Evolutionary conservation across 768 basidiomycete genomes (phyloP), one percentile per base, ranked within the genome.

Genomic region (Leucocoprinus leucothites): DNA sequence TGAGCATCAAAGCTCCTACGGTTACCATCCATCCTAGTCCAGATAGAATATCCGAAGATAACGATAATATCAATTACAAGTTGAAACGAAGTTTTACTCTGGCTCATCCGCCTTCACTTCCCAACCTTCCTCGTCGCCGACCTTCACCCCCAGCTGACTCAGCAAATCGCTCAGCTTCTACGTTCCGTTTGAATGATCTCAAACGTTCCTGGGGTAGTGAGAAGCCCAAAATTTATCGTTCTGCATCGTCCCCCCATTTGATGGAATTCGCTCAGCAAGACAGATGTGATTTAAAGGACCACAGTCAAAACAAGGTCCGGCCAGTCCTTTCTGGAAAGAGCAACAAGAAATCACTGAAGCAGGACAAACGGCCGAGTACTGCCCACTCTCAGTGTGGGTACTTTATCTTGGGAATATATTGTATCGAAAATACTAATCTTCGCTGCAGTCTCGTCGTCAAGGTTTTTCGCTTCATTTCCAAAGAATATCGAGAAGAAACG

Each of bases 401-500:
- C n/a, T 25, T 18, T 3, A 26, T 21, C 18, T 24, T 18, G 2
- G 21, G n/a, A 24, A 14, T n/a, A 3, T 25, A 18, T 18, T 11
- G 6, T 51, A 46, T 34, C 11, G 42, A 13, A 21, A 44, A 44
- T 25, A 43, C 46, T 18, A 25, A 24, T 36, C 21, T 25, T 43
- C 19, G 31, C 31, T 26, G 11, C 24, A 58, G 57, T 51, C 43
- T 46, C 51, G 35, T 51, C 51, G n/a, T 51, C 56, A 36, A 56
- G 59, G 53, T 60, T 46, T 19, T 49, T 60, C 22, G 35, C 54
- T 26, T 19, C 47, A n/a, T 53, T 60, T 47, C 58, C 41, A 51
- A 60, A 63, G 47, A 60, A 51, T 53, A 42, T 63, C 31, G 65
- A 65, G 53, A 76, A 73, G 59, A 76, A 74, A 58, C 67, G 68